These are phyloP conservation scores for Boletellus sp. DNA, from an alignment of 768 basidiomycete genomes.

Conservation along the genomic window DNA sequence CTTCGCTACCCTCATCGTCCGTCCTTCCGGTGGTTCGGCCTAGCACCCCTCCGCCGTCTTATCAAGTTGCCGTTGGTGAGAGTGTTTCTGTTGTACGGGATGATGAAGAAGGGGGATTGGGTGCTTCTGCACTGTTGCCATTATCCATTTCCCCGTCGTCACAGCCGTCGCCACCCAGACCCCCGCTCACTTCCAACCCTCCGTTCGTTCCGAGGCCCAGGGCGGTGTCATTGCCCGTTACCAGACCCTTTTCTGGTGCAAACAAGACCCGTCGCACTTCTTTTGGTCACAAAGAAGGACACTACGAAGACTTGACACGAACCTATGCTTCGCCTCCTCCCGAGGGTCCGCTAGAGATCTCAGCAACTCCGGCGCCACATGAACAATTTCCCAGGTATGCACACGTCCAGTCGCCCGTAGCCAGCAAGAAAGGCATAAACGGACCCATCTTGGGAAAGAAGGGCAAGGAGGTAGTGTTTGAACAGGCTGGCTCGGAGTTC, in stretches of 20 bases:
- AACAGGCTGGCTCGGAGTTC: conserved; percentile 26
- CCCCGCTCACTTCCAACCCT: conserved; percentile 8
- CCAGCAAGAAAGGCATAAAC: conserved; percentile 12
- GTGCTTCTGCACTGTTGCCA: conserved; percentile 24
- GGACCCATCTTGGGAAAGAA: conserved; percentile 8
- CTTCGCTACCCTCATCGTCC: conserved; percentile 4
- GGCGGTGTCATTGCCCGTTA: conserved; percentile 24
- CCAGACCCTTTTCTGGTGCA: background rate
- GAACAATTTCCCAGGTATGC: conserved; percentile 30
- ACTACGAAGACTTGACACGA: conserved; percentile 28
- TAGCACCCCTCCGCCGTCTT: conserved; percentile 25
- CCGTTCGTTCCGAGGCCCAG: conserved; percentile 21
- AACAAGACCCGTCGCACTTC: conserved; percentile 18
- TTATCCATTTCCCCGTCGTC: conserved; percentile 12
- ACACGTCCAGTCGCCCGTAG: conserved; percentile 19
- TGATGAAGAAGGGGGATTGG: conserved; percentile 9
- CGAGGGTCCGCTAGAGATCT: conserved; percentile 23
- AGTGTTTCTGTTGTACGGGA: background rate
- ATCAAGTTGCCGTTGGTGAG: conserved; percentile 12
- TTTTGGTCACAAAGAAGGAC: conserved; percentile 13
- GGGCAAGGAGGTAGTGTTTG: conserved; percentile 23
- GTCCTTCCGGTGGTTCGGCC: conserved; percentile 23
- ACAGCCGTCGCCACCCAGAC: conserved; percentile 4
- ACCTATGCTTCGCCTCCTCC: conserved; percentile 30
- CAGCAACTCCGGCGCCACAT: conserved; percentile 12